Conservation (phyloP, 2,329 filamentous ascomycete species). For the Penicillium vulpinum region DNA sequence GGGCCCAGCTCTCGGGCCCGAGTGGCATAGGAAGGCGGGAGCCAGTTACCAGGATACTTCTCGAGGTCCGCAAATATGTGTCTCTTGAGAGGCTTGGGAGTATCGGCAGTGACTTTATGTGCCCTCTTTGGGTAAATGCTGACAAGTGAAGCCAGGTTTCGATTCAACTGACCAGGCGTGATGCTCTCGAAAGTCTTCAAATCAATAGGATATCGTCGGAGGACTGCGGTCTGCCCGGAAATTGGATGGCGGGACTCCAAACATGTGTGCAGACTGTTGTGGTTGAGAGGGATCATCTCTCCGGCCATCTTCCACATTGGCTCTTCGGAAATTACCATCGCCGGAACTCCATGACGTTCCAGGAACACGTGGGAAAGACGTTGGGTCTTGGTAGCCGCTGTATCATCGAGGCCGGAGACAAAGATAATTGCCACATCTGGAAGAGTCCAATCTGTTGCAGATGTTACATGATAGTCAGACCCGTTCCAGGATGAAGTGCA, state of each 20-base stretch:
- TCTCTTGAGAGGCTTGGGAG: conserved; percentile 5
- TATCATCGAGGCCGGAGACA: conserved; percentile 39
- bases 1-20: conserved; percentile 26
- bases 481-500: conserved; percentile 42
- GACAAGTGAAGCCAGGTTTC: conserved; percentile 47
- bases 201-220: conserved; percentile 48
- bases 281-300: conserved; percentile 41
- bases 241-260: conserved; percentile 40
- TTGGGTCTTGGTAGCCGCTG: conserved; percentile 29
- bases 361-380: conserved; percentile 42
- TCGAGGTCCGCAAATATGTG: conserved; percentile 23
- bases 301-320: conserved; percentile 41
- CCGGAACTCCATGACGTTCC: conserved; percentile 46
- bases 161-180: conserved; percentile 48
- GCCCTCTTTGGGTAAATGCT: conserved; percentile 32
- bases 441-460: conserved; percentile 42
- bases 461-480: conserved; percentile 41
- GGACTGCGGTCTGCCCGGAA: conserved; percentile 36
- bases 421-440: conserved; percentile 51
- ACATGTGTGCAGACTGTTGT: conserved; percentile 45
- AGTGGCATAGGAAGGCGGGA: conserved; percentile 24
- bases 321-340: conserved; percentile 47
- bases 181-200: conserved; percentile 50
- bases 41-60: conserved; percentile 27
- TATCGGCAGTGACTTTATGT: conserved; percentile 20